These are phyloP conservation scores for Phytophthora crassamura DNA, from an alignment of 352 stramenopile genomes.

Conservation along the genomic window DNA sequence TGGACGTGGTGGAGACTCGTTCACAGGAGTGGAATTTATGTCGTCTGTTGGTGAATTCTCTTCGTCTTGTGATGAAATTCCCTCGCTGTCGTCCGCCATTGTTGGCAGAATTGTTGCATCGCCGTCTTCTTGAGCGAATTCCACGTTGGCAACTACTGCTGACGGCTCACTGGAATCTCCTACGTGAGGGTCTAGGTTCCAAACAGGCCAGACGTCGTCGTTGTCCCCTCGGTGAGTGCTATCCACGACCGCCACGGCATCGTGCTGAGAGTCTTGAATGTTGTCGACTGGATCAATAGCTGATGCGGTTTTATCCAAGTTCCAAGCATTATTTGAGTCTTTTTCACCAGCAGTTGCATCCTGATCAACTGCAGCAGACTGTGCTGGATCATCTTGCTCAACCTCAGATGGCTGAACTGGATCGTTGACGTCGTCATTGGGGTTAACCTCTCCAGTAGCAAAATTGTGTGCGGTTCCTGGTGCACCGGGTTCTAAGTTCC, in stretches of 20 bases:
- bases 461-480: not conserved
- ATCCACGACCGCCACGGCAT: too few relatives aligned
- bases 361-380: not conserved
- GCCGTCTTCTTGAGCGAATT: slow-evolving; percentile 2
- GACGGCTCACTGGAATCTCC: slow-evolving; percentile 14
- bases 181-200: slow-evolving; percentile 28
- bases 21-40: not conserved
- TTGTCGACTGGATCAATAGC: not conserved
- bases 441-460: not conserved
- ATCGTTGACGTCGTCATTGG: not conserved
- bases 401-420: not conserved
- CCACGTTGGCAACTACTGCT: not conserved
- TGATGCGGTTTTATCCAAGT: slow-evolving; percentile 15
- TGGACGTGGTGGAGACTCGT: not conserved
- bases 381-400: not conserved
- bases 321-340: slow-evolving; percentile 15
- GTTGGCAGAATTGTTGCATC: not conserved
- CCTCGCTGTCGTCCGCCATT: not conserved
- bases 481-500: slow-evolving; percentile 18
- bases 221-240: not conserved
- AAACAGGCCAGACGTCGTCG: slow-evolving; percentile 3
- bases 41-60: too few relatives aligned
- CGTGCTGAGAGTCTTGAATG: too few relatives aligned
- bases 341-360: not conserved
- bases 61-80: not conserved